Base-by-base conservation (phyloP, 2,329 filamentous ascomycete genomes). In the Cyanodermella asteris region DNA sequence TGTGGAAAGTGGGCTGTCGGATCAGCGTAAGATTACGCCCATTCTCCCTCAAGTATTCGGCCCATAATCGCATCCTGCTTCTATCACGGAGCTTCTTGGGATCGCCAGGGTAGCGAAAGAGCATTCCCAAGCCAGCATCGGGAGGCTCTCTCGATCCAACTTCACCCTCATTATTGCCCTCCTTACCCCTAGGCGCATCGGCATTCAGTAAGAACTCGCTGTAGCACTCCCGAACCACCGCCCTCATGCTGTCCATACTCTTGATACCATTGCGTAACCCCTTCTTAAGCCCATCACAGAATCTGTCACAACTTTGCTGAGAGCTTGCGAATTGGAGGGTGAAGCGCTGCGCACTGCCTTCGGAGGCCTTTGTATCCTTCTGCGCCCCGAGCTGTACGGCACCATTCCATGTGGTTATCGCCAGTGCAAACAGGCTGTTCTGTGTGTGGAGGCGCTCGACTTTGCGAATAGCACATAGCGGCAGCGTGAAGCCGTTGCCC, bases 51-150 rank as follows among this genome's bases (percentile, higher is more conserved):
- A 97, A 59, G 46, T 97, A 97, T 50, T 97, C 87, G 29, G 77
- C 80, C 87, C 87, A 97, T 20, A 97, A 53, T 22, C 87, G 65
- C 75, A 97, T 94, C 56, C 97, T 97, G 42, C 84, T 91, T 29
- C 81, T 65, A 46, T 97, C 87, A 37, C 87, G 66, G 31, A 94
- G 61, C 51, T 94, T 94, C 43, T 82, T 77, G 18, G 82, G 67
- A 51, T 97, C 90, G 28, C 87, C 87, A 2, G 87, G 87, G 43
- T 97, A 97, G 40, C 74, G 71, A 49, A 93, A 97, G 9, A 90
- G 50, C 64, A 90, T 77, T 18, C 87, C 87, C 18, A 97, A 56
- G 2, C 87, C 87, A 13, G 82, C 87, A 49, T 97, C 84, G n/a
- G 87, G 84, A 9, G 74, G 66, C 27, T 63, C 60, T 27, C 46